phyloP scores from a whole-genome alignment of 148 eudicot genomes.

The Bassia scoparia region DNA sequence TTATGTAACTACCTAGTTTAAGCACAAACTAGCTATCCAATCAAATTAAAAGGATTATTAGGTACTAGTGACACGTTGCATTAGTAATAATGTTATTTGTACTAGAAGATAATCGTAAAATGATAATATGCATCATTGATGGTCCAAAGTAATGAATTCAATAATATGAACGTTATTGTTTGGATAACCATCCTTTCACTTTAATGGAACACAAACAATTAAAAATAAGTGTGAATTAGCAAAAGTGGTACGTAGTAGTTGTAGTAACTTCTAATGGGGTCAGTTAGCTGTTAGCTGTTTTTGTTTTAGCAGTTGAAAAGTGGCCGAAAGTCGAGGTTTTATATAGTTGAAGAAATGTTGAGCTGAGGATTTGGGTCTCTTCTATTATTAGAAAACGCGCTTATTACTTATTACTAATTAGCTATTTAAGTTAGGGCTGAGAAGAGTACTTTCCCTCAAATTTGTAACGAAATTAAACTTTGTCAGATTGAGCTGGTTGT shows the following conservation, averaged over 20 bases:
- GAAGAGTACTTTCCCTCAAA: too few species aligned
- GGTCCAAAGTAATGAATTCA: background rate
- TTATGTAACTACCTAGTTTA: background rate
- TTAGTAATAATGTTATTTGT: background rate
- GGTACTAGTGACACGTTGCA: background rate
- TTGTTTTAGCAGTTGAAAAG: background rate
- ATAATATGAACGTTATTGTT: background rate
- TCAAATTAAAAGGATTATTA: background rate
- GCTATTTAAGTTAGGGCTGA: too few species aligned
- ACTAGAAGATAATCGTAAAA: background rate
- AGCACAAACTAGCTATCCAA: background rate
- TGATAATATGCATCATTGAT: background rate
- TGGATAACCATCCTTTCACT: background rate
- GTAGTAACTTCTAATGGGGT: background rate
- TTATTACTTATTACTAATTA: too few species aligned
- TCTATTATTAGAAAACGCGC: too few species aligned
- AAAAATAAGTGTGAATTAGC: background rate
- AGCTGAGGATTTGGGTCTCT: too few species aligned
- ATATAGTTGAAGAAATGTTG: too few species aligned
- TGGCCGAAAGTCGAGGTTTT: constrained; percentile 13
- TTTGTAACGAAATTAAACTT: too few species aligned
- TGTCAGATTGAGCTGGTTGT: too few species aligned
- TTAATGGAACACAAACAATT: background rate
- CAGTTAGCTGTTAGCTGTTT: background rate
- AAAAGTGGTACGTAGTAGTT: background rate